These are phyloP conservation scores for Clavispora fructus DNA, from an alignment of 805 yeast species.

Conservation along the genomic window DNA sequence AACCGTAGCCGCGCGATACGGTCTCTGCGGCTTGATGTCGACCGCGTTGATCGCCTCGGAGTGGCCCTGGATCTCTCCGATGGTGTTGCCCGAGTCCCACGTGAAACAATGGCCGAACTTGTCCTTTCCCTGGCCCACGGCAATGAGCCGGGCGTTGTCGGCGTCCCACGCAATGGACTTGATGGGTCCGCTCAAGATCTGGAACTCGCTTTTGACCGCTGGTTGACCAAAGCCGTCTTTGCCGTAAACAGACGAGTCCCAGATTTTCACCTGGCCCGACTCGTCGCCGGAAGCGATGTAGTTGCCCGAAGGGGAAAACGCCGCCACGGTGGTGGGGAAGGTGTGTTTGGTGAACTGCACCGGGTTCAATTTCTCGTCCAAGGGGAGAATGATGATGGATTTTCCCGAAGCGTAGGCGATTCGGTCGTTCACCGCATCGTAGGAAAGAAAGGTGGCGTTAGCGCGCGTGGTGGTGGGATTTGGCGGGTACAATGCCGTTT, in stretches of 20 bases:
- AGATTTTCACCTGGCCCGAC: slow-evolving; percentile 81
- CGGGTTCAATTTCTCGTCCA: slow-evolving; percentile 42
- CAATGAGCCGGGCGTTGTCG: slow-evolving; percentile 78
- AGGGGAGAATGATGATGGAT: slow-evolving; percentile 66
- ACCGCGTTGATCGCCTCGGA: slow-evolving; percentile 79
- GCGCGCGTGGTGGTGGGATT: slow-evolving; percentile 76
- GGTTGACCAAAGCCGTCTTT: slow-evolving; percentile 43
- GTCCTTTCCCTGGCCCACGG: slow-evolving; percentile 93
- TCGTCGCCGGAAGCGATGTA: slow-evolving; percentile 91
- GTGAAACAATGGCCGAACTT: slow-evolving; percentile 89
- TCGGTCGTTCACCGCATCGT: slow-evolving; percentile 62
- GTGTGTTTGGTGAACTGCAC: slow-evolving; percentile 72
- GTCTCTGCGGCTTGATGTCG: slow-evolving; percentile 77
- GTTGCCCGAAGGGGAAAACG: slow-evolving; percentile 83
- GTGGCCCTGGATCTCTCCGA: slow-evolving; percentile 95
- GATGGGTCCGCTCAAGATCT: slow-evolving; percentile 73
- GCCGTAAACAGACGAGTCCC: slow-evolving; percentile 54
- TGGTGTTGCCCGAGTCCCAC: slow-evolving; percentile 93
- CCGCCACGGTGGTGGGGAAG: slow-evolving; percentile 71
- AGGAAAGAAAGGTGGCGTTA: slow-evolving; percentile 65
- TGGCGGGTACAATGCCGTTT: slow-evolving; percentile 52
- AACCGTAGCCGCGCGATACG: slow-evolving; percentile 89
- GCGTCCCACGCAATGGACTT: slow-evolving; percentile 89
- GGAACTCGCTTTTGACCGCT: slow-evolving; percentile 72
- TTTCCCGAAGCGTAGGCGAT: slow-evolving; percentile 81